Base-by-base conservation (phyloP, 768 basidiomycete species). In the Kwoniella pini region DNA sequence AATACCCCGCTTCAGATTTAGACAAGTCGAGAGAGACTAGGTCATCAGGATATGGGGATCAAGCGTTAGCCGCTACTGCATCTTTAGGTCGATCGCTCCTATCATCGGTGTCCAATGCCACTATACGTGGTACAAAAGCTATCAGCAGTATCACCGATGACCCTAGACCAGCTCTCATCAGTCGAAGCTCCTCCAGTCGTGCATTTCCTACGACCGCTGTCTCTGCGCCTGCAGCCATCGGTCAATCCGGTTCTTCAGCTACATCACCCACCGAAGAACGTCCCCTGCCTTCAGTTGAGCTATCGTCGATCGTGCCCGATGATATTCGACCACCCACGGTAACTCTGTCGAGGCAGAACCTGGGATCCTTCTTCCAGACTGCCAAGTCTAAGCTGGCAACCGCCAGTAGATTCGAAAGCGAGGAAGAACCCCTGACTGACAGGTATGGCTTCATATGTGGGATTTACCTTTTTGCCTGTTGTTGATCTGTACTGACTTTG, bases 381-480 rank as follows among this genome's bases (percentile, higher is more conserved):
- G 44, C 39, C 1, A 55, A 49, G 50, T 60, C 36, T 17, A 68
- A 69, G 50, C 12, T 70, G 38, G 11, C 33, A 4, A 66, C 64
- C 1, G 73, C 77, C 3, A 72, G 65, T 28, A 42, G 72, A 43
- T 78, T 76, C 53, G 64, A 74, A 12, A 63, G 66, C 12, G 62
- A 48, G 12, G 72, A 74, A 4, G 59, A 63, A 22, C 75, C 77
- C 12, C 57, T 76, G 43, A 76, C 75, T 1, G 77, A 78, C 52
- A 63, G 75, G 28, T 78, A 75, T 56, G 77, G 77, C 3, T 78
- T 78, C 51, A 76, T 78, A 21, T 78, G 74, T 72, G 63, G 67
- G 72, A n/a, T n/a, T n/a, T n/a, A n/a, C n/a, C n/a, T n/a, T n/a
- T n/a, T n/a, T n/a, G n/a, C n/a, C n/a, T n/a, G n/a, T n/a, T n/a